A percentile compares a stretch with the other conserved stretches of the same genome.
phyloP scores from a whole-genome alignment of 345 rosid species.

The Carallia pectinifolia region DNA sequence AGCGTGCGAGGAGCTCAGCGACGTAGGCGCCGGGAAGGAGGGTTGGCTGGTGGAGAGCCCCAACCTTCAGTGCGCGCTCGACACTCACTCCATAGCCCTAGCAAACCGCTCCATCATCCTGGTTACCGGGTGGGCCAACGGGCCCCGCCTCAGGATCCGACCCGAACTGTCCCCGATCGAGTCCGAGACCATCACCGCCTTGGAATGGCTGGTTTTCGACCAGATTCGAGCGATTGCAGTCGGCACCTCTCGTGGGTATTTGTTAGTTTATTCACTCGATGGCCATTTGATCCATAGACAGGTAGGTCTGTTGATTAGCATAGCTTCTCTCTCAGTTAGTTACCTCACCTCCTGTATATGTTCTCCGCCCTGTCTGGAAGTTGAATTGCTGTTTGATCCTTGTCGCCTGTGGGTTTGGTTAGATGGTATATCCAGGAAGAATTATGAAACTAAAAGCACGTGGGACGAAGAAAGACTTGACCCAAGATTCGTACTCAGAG shows the following conservation, averaged over 20 bases:
- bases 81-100: conserved; percentile 64
- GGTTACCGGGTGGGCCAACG: conserved; percentile 69
- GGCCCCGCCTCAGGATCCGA: conserved; percentile 71
- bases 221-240: conserved; percentile 62
- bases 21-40: conserved; percentile 90
- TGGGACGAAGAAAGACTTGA: conserved; percentile 66
- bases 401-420: background rate
- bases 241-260: conserved; percentile 82
- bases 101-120: conserved; percentile 56
- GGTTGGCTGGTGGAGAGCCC: conserved; percentile 82
- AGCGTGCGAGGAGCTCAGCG: conserved; percentile 71
- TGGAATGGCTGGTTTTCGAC: conserved; percentile 85
- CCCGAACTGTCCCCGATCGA: conserved; percentile 84
- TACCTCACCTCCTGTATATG: no score
- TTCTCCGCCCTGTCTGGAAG: no score
- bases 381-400: no score
- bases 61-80: conserved; percentile 64
- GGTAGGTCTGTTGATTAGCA: conserved; percentile 52
- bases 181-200: conserved; percentile 61
- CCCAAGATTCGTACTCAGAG: conserved; percentile 56
- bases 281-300: conserved; percentile 82
- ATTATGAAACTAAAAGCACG: conserved; percentile 68
- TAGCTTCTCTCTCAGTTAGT: background rate
- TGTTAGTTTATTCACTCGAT: conserved; percentile 59
- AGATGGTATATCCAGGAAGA: conserved; percentile 67